Conservation (phyloP, 2,329 filamentous ascomycete species). For the Neoascochyta sp. region DNA sequence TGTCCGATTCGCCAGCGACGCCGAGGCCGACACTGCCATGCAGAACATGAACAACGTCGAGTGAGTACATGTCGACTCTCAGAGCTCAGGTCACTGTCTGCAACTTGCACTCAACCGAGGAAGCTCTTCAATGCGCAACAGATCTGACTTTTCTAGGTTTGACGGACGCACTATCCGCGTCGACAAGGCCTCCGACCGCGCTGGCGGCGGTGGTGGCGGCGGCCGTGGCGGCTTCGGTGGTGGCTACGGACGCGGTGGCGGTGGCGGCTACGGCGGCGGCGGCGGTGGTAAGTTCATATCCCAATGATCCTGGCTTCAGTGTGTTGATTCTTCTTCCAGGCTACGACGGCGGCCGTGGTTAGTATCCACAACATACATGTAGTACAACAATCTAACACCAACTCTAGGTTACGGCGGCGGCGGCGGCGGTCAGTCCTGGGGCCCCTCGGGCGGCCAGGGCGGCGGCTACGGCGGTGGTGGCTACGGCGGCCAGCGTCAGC, state of each 20-base stretch:
- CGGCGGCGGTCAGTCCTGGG: slow-evolving; percentile 27
- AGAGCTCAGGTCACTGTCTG: no score
- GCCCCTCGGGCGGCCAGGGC: slow-evolving; percentile 20
- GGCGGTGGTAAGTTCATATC: slow-evolving; percentile 15
- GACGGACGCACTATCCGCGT: slow-evolving; percentile 93
- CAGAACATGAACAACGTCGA: slow-evolving; percentile 81
- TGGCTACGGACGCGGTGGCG: slow-evolving; percentile 25
- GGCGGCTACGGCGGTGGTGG: slow-evolving; percentile 33
- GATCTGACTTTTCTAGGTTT: slow-evolving; percentile 61
- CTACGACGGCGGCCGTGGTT: slow-evolving; percentile 21
- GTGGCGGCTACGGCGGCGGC: slow-evolving; percentile 23
- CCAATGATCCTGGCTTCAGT: slow-evolving; percentile 1
- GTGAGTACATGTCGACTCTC: slow-evolving; percentile 58
- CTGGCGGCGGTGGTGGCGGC: slow-evolving; percentile 49
- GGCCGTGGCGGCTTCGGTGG: slow-evolving; percentile 36
- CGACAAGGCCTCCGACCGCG: slow-evolving; percentile 84
- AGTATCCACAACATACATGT: slow-evolving; percentile 2
- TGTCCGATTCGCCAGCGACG: slow-evolving; percentile 77
- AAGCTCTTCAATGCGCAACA: not conserved
- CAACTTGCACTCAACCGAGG: not conserved
- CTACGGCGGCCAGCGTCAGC: slow-evolving; percentile 27
- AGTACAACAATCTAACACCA: slow-evolving; percentile 4
- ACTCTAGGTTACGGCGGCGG: slow-evolving; percentile 18
- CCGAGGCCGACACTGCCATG: slow-evolving; percentile 74
- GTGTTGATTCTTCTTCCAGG: slow-evolving; percentile 8